These are phyloP conservation scores for Phytopythium montanum DNA, from an alignment of 352 stramenopile genomes.

Conservation along the genomic window DNA sequence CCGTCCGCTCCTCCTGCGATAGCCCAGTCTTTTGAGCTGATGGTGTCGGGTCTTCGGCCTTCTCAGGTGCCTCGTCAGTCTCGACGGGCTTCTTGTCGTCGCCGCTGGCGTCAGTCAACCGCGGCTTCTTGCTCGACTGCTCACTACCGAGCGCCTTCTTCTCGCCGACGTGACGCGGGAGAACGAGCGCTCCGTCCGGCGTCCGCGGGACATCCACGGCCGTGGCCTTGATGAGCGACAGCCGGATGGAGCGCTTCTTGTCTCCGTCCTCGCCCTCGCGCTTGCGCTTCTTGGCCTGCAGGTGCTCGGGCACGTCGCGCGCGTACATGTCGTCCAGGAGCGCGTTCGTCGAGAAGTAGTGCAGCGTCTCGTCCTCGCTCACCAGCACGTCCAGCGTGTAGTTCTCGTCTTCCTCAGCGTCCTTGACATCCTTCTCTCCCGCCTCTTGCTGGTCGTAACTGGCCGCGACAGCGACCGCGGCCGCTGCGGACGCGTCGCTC, in stretches of 20 bases:
- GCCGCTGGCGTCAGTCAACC: not conserved
- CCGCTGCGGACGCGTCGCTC: not conserved
- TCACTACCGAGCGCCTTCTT: conserved; percentile 5
- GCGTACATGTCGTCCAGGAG: conserved; percentile 64
- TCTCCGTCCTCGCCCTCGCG: conserved; percentile 19
- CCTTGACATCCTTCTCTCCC: conserved; percentile 14
- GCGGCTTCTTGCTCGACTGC: conserved; percentile 1
- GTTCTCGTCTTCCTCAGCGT: conserved; percentile 46
- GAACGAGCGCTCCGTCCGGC: conserved; percentile 34
- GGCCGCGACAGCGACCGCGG: conserved; percentile 2
- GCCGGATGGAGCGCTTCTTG: conserved; percentile 45
- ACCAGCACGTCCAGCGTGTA: conserved; percentile 77
- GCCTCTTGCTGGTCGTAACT: not conserved
- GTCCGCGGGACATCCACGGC: conserved; percentile 48
- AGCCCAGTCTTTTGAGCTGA: conserved; percentile 3
- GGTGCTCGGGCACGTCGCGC: conserved; percentile 56
- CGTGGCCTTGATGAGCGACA: conserved; percentile 66
- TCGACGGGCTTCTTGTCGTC: conserved; percentile 6
- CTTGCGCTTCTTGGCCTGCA: conserved; percentile 41
- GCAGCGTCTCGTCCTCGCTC: conserved; percentile 66
- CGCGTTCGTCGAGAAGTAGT: conserved; percentile 71
- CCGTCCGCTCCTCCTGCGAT: conserved; percentile 11
- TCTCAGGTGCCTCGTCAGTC: conserved; percentile 11
- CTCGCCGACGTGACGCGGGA: conserved; percentile 7
- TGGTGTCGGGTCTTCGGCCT: conserved; percentile 10